Percentiles rank a stretch among this genome's conserved stretches.
These are phyloP conservation scores for Byssoonygena ceratinophila DNA, from an alignment of 2,329 filamentous ascomycete species.

Conservation along the genomic window DNA sequence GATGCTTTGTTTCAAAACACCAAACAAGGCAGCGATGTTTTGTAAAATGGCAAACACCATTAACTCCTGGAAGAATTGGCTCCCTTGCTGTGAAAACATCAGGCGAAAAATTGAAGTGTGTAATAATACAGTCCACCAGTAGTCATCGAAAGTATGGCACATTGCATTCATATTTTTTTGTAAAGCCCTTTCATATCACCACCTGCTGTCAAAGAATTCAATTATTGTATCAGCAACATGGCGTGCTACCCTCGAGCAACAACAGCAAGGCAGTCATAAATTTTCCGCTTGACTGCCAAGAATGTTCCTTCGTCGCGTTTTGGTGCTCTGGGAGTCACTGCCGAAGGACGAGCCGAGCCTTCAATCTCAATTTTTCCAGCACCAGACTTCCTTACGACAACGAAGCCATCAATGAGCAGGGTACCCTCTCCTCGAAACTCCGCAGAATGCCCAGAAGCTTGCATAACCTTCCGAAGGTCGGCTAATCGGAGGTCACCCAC, in stretches of 20 bases:
- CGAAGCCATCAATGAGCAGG: conserved; percentile 74
- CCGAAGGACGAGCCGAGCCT: conserved; percentile 51
- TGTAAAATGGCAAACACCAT: conserved; percentile 8
- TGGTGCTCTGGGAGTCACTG: conserved; percentile 33
- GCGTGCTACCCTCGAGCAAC: conserved; percentile 57
- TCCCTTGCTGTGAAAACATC: neutral
- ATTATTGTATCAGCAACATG: too few species aligned
- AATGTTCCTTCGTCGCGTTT: conserved; percentile 56
- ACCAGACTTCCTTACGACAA: conserved; percentile 78
- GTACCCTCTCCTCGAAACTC: conserved; percentile 92
- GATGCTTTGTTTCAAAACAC: conserved; percentile 3
- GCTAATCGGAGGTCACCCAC: conserved; percentile 86
- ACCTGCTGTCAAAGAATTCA: conserved; percentile 1
- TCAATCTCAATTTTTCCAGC: conserved; percentile 85
- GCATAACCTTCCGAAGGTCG: conserved; percentile 76
- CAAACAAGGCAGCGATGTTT: conserved; percentile 10
- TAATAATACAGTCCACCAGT: conserved; percentile 6
- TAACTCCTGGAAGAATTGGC: conserved; percentile 8
- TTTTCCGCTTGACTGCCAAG: conserved; percentile 76
- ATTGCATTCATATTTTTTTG: conserved; percentile 3
- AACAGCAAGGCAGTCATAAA: conserved; percentile 88
- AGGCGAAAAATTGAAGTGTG: neutral
- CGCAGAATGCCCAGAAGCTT: conserved; percentile 68
- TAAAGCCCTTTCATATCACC: neutral
- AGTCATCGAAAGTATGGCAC: neutral